A percentile compares a stretch with the other conserved stretches of the same genome.
phyloP scores from a whole-genome alignment of 306 rosid genomes.

The Calophaca sinica region DNA sequence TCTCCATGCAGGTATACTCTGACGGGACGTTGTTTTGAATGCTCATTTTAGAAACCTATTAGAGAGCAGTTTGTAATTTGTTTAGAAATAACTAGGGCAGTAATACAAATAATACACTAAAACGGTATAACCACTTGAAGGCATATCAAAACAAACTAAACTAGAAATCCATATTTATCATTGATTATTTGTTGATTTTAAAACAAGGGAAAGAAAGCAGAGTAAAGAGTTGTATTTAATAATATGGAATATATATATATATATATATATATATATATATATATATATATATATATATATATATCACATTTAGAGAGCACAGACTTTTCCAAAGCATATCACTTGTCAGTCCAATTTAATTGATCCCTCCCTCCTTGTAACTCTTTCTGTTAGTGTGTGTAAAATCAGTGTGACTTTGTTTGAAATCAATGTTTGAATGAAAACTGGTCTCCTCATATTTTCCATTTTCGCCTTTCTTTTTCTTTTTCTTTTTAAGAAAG shows the following conservation, averaged over 20 bases:
- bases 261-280: neutral
- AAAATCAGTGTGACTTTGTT: conserved; percentile 17
- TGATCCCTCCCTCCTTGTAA: neutral
- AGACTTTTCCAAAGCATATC: neutral
- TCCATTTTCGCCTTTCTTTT: neutral
- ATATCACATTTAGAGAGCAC: neutral
- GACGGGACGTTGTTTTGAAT: conserved; percentile 75
- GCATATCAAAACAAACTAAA: conserved; percentile 33
- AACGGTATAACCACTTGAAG: neutral
- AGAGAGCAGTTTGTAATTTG: conserved; percentile 42
- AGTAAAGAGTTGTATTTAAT: neutral
- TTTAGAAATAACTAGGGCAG: neutral
- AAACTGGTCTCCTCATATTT: conserved; percentile 13
- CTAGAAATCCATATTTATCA: neutral
- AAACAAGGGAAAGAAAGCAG: conserved; percentile 8
- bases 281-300: neutral
- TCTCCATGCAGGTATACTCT: conserved; percentile 69
- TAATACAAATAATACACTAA: conserved; percentile 19
- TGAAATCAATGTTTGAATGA: conserved; percentile 25
- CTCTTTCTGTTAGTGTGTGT: neutral
- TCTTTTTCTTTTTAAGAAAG: neutral
- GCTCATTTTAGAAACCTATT: conserved; percentile 80
- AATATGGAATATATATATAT: neutral
- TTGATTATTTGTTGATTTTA: neutral
- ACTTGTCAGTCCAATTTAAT: neutral